Base-by-base conservation (phyloP, 2,329 filamentous ascomycete genomes). In the Penicillium sp. region DNA sequence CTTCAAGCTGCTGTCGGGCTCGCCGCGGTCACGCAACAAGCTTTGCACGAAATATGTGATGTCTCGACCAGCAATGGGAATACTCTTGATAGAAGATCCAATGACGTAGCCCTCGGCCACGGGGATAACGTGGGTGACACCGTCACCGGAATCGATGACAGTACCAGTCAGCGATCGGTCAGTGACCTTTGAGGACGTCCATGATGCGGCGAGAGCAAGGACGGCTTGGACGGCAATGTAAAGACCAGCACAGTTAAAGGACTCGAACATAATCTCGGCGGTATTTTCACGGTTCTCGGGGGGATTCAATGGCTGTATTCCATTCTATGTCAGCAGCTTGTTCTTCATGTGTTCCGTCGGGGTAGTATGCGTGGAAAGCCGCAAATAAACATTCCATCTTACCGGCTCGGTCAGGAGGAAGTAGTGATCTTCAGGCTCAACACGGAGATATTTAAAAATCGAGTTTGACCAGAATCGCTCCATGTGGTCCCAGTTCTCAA, bases 401-500 rank as follows among this genome's bases (percentile, higher is more conserved):
- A 97, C 93, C 62, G 95, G 95, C 78, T 99, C 95, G 63, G 95
- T 99, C 62, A 99, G 88, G 65, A 99, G 88, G 79, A 99, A 99
- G 83, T 97, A 93, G 80, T 99, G 95, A 76, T 99, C 95, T 81
- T 99, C 95, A 33, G 95, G 95, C 81, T 99, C 95, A 69, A 99
- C 95, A 71, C 95, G 88, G 56, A 99, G 86, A 76, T 99, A 99
- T 79, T 99, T 99, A 87, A 99, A 99, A 81, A 99, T 99, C 65
- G 95, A 99, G 82, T 98, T 98, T 69, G 96, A 98, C 95, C 95
- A 99, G 82, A 98, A 99, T 65, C 95, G 89, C 80, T 99, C 95
- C 95, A 99, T 99, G 73, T 97, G 92, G 80, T 99, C 95, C 95
- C 95, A 99, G 77, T 99, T 98, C 82, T 99, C 95, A 78, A 99